These are phyloP conservation scores for Exophiala spinifera DNA, from an alignment of 2,329 filamentous ascomycete genomes.

Conservation along the genomic window DNA sequence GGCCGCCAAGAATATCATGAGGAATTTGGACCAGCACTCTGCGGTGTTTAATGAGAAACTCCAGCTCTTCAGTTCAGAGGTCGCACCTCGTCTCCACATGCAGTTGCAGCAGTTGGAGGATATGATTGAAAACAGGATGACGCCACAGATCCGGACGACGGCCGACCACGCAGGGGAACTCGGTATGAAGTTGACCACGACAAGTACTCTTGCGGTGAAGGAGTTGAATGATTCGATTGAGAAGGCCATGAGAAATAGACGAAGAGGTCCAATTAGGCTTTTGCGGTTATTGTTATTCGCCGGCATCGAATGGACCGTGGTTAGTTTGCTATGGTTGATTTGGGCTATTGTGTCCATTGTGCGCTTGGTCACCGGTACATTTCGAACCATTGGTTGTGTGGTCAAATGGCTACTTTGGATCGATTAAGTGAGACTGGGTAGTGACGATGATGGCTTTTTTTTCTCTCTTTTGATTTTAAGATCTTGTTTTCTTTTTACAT, in stretches of 20 bases:
- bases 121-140: conserved; percentile 49
- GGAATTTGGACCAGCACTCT: conserved; percentile 43
- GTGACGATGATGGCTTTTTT: too few relatives aligned
- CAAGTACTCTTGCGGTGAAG: conserved; percentile 76
- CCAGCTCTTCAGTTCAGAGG: conserved; percentile 38
- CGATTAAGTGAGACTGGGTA: conserved; percentile 1
- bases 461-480: too few relatives aligned
- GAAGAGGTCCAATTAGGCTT: conserved; percentile 66
- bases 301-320: conserved; percentile 78
- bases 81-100: conserved; percentile 43
- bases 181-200: conserved; percentile 69
- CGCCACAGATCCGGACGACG: conserved; percentile 61
- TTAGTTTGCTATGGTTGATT: conserved; percentile 90
- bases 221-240: conserved; percentile 73
- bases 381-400: conserved; percentile 57
- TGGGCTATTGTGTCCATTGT: conserved; percentile 84
- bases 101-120: conserved; percentile 45
- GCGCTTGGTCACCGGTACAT: conserved; percentile 61
- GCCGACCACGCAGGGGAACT: conserved; percentile 79
- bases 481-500: too few relatives aligned
- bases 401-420: conserved; percentile 85
- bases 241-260: conserved; percentile 65
- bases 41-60: conserved; percentile 46
- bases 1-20: conserved; percentile 52
- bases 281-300: conserved; percentile 74